Base-by-base conservation (phyloP, 1,284 basidiomycete species). In the Leccinum solheimii region DNA sequence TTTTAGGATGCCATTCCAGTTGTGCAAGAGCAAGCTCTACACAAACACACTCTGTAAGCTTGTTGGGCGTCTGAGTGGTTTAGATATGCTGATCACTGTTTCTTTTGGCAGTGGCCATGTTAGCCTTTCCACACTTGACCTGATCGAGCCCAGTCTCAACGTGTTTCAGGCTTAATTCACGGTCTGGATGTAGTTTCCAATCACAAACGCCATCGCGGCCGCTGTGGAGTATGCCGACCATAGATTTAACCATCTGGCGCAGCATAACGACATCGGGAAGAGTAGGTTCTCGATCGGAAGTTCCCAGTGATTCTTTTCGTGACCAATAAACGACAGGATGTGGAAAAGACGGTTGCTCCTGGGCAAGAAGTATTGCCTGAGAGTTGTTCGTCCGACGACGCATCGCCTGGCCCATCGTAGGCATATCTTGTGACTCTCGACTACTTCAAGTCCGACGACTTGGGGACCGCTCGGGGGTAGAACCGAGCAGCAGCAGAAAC, bases 21-120 rank as follows among this genome's bases (percentile, higher is more conserved):
- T 69, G 30, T 67, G 59, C 60, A 69, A 68, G 61, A 79, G 63
- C 66, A 88, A 88, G 83, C 67, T 67, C n/a, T 67, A 67, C 34
- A 59, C 66, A 9, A 67, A 67, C 40, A 67, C 66, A 5, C 62
- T 67, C 3, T 40, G 66, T 67, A 40, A 58, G 67, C 13, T 56
- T 19, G 30, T 30, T 48, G n/a, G 27, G 55, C 2, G 6, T 16
- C 10, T 8, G n/a, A 40, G 8, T 27, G 27, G 9, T 23, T 49
- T 30, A 23, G 13, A 19, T 19, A 9, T 57, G 21, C 48, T 64
- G 43, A 67, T 19, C 16, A 16, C 26, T 5, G 19, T 19, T 43
- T 14, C 14, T 48, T 61, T 19, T 36, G 6, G 5, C 34, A 67
- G 66, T 67, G 53, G 67, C 66, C 23, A 67, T 67, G 66, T 69